Conservation (phyloP, 164 flowering plant species). For the Annona cherimola region DNA sequence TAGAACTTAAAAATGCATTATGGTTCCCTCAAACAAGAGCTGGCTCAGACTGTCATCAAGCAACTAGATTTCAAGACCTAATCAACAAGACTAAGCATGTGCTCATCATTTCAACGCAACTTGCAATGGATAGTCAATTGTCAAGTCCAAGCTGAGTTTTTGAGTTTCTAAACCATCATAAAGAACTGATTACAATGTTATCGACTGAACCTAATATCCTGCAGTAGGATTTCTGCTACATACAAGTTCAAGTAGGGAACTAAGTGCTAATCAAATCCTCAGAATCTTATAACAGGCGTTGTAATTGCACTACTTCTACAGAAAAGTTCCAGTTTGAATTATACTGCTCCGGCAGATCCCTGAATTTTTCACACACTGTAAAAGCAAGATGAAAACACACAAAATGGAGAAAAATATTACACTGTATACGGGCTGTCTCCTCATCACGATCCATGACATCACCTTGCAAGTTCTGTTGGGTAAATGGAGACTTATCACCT, state of each 20-base stretch:
- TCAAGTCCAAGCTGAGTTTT: neutral
- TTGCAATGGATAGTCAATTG: neutral
- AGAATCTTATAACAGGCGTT: neutral
- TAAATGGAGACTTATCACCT: constrained; percentile 92
- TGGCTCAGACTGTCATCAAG: neutral
- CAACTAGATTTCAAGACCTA: neutral
- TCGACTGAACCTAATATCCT: too few species aligned
- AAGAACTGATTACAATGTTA: too few species aligned
- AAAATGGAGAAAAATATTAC: constrained; percentile 21
- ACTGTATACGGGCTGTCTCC: constrained; percentile 87
- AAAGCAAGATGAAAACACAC: neutral
- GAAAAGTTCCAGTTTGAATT: neutral
- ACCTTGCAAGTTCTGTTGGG: constrained; percentile 78
- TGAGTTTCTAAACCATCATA: neutral
- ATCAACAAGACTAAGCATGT: neutral
- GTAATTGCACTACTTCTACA: neutral
- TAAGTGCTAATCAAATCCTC: too few species aligned
- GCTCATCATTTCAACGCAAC: neutral
- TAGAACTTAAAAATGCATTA: neutral
- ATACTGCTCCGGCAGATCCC: neutral
- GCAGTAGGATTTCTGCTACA: too few species aligned
- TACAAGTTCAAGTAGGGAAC: too few species aligned
- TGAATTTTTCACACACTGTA: neutral
- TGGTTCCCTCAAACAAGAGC: neutral
- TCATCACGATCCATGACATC: constrained; percentile 85